Evolutionary conservation across 2,329 filamentous ascomycete species (phyloP).

Genomic region (Sporothrix phasma): DNA sequence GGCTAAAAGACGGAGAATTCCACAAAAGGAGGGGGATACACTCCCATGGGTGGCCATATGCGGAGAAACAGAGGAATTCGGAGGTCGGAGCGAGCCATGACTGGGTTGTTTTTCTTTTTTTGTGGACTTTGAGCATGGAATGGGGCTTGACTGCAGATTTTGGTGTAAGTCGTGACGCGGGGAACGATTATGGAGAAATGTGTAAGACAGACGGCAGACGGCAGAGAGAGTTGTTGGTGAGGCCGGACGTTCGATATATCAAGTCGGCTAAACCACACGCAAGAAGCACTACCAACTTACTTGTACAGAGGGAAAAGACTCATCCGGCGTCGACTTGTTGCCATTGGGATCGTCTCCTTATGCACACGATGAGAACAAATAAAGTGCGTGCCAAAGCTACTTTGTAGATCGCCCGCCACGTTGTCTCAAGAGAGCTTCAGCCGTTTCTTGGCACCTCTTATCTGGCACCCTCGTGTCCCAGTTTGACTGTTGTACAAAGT

Average conservation of each 20-base stretch:
- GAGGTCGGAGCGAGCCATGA: not conserved
- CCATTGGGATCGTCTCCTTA: too few species aligned
- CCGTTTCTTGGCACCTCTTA: not conserved
- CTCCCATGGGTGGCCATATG: not conserved
- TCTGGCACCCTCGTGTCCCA: not conserved
- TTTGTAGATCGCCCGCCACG: not conserved
- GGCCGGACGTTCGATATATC: too few species aligned
- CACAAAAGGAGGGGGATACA: not conserved
- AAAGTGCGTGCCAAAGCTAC: too few species aligned
- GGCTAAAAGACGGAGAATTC: not conserved
- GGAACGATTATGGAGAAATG: not conserved
- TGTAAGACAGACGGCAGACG: not conserved
- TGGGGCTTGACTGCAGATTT: not conserved
- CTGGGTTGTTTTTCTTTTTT: too few species aligned
- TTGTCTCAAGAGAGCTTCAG: not conserved
- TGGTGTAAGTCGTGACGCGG: not conserved
- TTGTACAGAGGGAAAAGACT: too few species aligned
- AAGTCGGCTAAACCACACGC: too few species aligned
- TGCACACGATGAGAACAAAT: too few species aligned
- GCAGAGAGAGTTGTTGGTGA: not conserved
- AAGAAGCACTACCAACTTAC: not conserved
- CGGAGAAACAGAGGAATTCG: not conserved
- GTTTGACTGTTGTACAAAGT: not conserved
- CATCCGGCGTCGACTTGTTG: too few species aligned
- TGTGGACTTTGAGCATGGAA: not conserved